Evolutionary conservation across 331 rosid species (phyloP), one percentile per base, ranked within the genome.

Genomic region (Pyracantha coccinea): DNA sequence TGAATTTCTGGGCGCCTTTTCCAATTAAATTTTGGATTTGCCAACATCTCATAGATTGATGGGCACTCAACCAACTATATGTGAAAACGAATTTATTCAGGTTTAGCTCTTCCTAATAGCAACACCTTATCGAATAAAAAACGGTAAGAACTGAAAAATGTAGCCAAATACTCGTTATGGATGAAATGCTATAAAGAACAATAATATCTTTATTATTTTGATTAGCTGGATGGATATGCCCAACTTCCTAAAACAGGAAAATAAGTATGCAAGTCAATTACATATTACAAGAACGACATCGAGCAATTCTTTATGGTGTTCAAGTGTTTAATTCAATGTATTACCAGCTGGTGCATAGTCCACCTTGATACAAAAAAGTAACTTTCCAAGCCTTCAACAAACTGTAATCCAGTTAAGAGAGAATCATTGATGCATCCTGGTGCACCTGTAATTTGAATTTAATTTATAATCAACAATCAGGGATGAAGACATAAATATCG

Each of bases 341-440:
- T 76, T 92, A 94, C 99, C 95, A 94, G 91, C 85, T 94, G 99
- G 87, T 94, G 97, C 88, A 94, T 88, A 12, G 90, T 85, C 99
- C 99, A 94, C 86, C 97, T 87, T 81, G 92, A 86, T 73, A 94
- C 95, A 73, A 90, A 94, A 87, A 94, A 85, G 65, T 78, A 77
- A 86, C 95, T 88, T 83, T 86, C 84, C 72, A 90, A 81, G 65
- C 99, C 99, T 67, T 94, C 93, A 66, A 92, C 96, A 86, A 90
- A 94, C 83, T 90, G 88, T 71, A 94, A 76, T 76, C 99, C 99
- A 81, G 97, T 94, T 81, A 94, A 81, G 73, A 94, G 88, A 80
- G 92, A 81, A 85, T 91, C 96, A 68, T 88, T 92, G 83, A 94
- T 67, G 89, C 93, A 88, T 68, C 97, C 97, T 28, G 99, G 97